Evolutionary conservation across 2,329 filamentous ascomycete genomes (phyloP).

Genomic region (Lachnellula arida): DNA sequence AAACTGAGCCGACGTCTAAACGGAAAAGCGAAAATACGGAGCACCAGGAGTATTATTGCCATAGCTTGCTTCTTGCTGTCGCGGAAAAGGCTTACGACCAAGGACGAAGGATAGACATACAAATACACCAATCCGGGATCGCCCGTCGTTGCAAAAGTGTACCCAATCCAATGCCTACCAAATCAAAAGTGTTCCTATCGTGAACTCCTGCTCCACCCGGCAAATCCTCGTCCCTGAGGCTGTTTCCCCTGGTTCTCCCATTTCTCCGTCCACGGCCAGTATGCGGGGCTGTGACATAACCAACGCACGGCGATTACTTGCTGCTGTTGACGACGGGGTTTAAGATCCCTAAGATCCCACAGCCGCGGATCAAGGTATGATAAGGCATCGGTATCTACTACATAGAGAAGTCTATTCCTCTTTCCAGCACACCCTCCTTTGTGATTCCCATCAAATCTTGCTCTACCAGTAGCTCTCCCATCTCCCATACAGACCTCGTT

Average conservation of each 20-base stretch:
- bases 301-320: not conserved
- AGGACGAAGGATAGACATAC: not conserved
- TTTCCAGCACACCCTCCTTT: not conserved
- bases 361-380: conserved; percentile 1
- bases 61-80: too few relatives aligned
- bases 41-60: too few relatives aligned
- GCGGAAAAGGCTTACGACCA: too few relatives aligned
- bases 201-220: conserved; percentile 3
- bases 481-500: not conserved
- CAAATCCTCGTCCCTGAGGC: conserved; percentile 18
- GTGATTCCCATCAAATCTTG: not conserved
- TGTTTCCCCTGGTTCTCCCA: conserved; percentile 3
- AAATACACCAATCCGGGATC: conserved; percentile 5
- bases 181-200: not conserved
- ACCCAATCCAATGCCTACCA: not conserved
- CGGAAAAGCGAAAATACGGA: too few relatives aligned
- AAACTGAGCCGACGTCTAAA: too few relatives aligned
- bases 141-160: conserved; percentile 3
- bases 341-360: not conserved
- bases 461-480: conserved; percentile 2
- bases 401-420: conserved; percentile 16
- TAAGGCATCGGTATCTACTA: not conserved
- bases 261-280: conserved; percentile 8
- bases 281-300: not conserved
- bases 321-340: not conserved